Base-by-base conservation (phyloP, 1,139 yeast genomes). In the Pichia sorboxylosa region DNA sequence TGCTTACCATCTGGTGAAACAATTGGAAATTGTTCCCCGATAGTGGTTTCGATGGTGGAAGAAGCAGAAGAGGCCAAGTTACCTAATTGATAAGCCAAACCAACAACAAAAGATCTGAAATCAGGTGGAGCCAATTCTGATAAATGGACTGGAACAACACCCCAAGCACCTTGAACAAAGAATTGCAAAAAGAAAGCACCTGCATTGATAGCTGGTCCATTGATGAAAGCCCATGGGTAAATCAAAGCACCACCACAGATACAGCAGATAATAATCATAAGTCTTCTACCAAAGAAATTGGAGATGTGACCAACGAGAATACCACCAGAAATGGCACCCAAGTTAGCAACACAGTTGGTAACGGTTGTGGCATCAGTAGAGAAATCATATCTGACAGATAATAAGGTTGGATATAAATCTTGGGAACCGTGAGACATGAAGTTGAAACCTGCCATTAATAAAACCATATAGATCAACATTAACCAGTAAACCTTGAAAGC, bases 131-230 rank as follows among this genome's bases (percentile, higher is more conserved):
- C 69, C 42, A 82, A 64, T 56, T 81, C 93, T 2, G 82, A 65
- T 32, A 81, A 61, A 54, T 80, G 84, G 41, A 79, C 70, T 34
- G 94, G 94, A 43, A 79, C 67, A 29, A 80, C 81, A 45, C 93
- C 92, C 85, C 93, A 83, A 13, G 84, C 80, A 43, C 94, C 94
- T 57, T 81, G 93, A 31, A 82, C 90, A 44, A 74, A 74, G 48
- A 76, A 73, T 55, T 83, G 94, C 46, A 82, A 58, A 60, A 78
- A 80, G 57, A 81, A 82, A 2, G 66, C 90, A 37, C 82, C 79
- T 6, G 90, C 92, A 48, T 80, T 76, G 42, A 79, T 69, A 23
- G 74, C 82, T 16, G 59, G 47, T 39, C 63, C 63, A 30, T 51
- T 45, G 25, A 66, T 54, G 47, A 73, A 80, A 0, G 82, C 87